Percentiles rank a stretch among this genome's conserved stretches.
phyloP scores from a whole-genome alignment of 2,329 filamentous ascomycete genomes.

The Harringtonia lauricola region DNA sequence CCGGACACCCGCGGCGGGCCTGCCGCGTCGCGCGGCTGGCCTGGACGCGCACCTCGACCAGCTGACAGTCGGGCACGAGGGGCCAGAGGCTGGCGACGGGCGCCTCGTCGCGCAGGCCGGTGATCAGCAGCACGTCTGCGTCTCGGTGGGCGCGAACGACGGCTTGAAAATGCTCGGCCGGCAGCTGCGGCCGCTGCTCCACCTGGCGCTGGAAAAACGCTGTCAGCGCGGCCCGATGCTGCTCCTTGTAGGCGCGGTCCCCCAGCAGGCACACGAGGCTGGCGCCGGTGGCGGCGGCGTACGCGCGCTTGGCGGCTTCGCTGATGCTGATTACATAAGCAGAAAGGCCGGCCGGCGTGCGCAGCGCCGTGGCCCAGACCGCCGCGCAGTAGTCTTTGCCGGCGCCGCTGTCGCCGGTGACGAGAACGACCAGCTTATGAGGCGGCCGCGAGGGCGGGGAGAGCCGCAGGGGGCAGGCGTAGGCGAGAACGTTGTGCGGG shows the following conservation, averaged over 20 bases:
- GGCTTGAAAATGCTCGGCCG: slow-evolving; percentile 37
- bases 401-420: slow-evolving; percentile 40
- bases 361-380: slow-evolving; percentile 35
- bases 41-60: slow-evolving; percentile 42
- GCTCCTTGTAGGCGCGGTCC: slow-evolving; percentile 51
- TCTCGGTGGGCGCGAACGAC: slow-evolving; percentile 25
- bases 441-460: neutral
- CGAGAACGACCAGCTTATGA: slow-evolving; percentile 40
- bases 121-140: slow-evolving; percentile 41
- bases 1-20: slow-evolving; percentile 1
- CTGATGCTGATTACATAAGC: slow-evolving; percentile 43
- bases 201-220: slow-evolving; percentile 37
- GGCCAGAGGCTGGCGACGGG: slow-evolving; percentile 43
- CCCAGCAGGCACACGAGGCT: slow-evolving; percentile 34
- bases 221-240: slow-evolving; percentile 41
- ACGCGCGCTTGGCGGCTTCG: slow-evolving; percentile 44
- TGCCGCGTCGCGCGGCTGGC: slow-evolving; percentile 24
- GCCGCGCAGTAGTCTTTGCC: slow-evolving; percentile 52
- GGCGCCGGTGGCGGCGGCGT: slow-evolving; percentile 35
- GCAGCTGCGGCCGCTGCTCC: slow-evolving; percentile 29
- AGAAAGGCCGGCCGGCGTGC: slow-evolving; percentile 17
- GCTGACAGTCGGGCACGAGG: slow-evolving; percentile 36
- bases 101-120: slow-evolving; percentile 50
- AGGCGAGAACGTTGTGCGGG: slow-evolving; percentile 37
- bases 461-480: slow-evolving; percentile 41